These are phyloP conservation scores for Metarhizium robertsii DNA, from an alignment of 2,329 filamentous ascomycete genomes.

Conservation along the genomic window DNA sequence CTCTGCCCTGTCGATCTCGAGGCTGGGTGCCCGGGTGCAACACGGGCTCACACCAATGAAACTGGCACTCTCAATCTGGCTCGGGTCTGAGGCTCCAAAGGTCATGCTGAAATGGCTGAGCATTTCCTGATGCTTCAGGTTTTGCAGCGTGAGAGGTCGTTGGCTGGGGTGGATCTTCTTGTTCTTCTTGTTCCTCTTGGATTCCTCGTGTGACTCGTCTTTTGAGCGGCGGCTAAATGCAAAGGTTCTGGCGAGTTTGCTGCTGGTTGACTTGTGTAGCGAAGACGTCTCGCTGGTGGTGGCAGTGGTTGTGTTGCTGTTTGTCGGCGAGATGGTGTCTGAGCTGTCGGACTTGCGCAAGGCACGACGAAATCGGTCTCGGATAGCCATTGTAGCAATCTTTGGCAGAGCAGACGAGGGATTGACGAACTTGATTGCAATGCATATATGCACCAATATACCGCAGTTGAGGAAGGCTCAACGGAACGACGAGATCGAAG, in stretches of 20 bases:
- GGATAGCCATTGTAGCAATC: conserved; percentile 27
- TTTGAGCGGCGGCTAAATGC: conserved; percentile 17
- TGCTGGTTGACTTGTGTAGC: conserved; percentile 19
- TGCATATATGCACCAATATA: not conserved
- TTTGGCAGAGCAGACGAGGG: not conserved
- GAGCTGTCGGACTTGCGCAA: conserved; percentile 26
- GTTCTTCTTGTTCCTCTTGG: conserved; percentile 12
- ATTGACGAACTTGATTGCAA: not conserved
- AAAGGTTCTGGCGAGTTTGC: conserved; percentile 21
- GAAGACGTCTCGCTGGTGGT: conserved; percentile 21
- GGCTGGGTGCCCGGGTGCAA: conserved; percentile 29
- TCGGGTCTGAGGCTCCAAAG: conserved; percentile 30
- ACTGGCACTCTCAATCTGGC: conserved; percentile 22
- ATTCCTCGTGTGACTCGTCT: conserved; percentile 13
- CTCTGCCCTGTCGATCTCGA: conserved; percentile 18
- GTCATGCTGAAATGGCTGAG: conserved; percentile 35
- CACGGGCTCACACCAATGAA: conserved; percentile 34
- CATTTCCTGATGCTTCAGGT: conserved; percentile 37
- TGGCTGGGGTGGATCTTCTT: conserved; percentile 33
- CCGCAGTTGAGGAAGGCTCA: not conserved
- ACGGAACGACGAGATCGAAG: too few species aligned
- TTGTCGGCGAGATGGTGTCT: conserved; percentile 22
- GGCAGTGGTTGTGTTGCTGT: conserved; percentile 20
- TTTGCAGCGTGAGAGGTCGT: conserved; percentile 33
- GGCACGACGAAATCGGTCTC: conserved; percentile 31